Base-by-base conservation (phyloP, 2,329 filamentous ascomycete species). In the Fusarium piperis region DNA sequence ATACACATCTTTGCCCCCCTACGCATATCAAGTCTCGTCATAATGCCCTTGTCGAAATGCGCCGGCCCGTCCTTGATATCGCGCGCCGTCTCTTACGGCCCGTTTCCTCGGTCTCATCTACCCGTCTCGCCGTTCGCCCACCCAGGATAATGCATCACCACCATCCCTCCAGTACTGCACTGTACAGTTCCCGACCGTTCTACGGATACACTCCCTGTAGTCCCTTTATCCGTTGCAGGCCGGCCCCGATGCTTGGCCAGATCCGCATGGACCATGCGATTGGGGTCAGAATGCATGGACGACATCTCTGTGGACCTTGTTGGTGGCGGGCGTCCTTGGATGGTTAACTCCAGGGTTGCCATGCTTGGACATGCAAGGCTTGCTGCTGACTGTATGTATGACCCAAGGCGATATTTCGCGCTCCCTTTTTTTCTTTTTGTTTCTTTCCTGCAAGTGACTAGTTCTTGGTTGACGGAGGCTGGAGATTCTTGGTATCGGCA, bases 241-340 rank as follows among this genome's bases (percentile, higher is more conserved):
- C 26, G n/a, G n/a, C 39, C 6, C 5, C 57, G 35, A 20, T 57
- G 26, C 30, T 32, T 41, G 28, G 51, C 46, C 57, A 65, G 70
- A 67, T 55, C 57, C 65, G 73, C 73, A 76, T 75, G 57, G 68
- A 60, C 67, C 71, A 71, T 59, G 52, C 38, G 65, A 68, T 73
- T 76, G 67, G 65, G 61, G 41, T 55, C 18, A 38, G 36, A 57
- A 69, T 33, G 61, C 55, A 59, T 63, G 60, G 53, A 16, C 46
- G n/a, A 52, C 33, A 30, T 61, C 41, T 23, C 20, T 30, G 33
- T 56, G 51, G 52, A 59, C 35, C 26, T 39, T 32, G 23, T 56
- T 66, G 64, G 62, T 57, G 52, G 63, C 62, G 60, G 52, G 63
- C 62, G 60, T 62, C 59, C 20, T 55, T 36, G 32, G n/a, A 59